Percentiles rank a stretch among this genome's conserved stretches.
These are phyloP conservation scores for Cladosporium sphaerospermum DNA, from an alignment of 2,329 filamentous ascomycete genomes.

Conservation along the genomic window DNA sequence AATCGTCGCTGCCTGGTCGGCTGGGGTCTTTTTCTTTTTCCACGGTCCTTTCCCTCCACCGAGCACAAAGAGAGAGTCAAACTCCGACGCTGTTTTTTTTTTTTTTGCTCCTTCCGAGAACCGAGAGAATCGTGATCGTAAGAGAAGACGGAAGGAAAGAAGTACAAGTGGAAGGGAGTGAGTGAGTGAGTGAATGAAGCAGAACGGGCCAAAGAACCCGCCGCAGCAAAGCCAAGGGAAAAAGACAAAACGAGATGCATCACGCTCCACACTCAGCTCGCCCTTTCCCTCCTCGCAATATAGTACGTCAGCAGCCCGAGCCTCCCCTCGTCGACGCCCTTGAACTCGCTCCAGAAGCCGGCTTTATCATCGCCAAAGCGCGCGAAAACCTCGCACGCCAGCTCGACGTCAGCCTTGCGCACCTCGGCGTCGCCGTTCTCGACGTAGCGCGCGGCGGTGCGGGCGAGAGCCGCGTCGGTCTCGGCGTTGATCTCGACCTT, in stretches of 20 bases:
- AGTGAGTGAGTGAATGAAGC: no score
- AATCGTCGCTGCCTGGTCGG: no score
- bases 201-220: no score
- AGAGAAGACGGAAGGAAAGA: not conserved
- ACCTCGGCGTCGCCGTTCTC: slow-evolving; percentile 28
- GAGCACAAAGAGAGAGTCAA: no score
- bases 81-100: not conserved
- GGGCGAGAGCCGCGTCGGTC: slow-evolving; percentile 16
- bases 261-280: not conserved
- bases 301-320: slow-evolving; percentile 77
- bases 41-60: no score
- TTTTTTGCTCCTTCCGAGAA: not conserved
- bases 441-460: slow-evolving; percentile 22
- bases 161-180: no score
- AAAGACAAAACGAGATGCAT: not conserved
- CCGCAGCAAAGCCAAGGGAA: not conserved
- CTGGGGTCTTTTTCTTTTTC: no score
- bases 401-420: slow-evolving; percentile 66
- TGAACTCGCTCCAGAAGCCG: slow-evolving; percentile 62
- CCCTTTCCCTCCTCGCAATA: slow-evolving; percentile 57
- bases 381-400: slow-evolving; percentile 67
- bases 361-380: slow-evolving; percentile 40
- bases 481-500: slow-evolving; percentile 12
- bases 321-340: slow-evolving; percentile 59
- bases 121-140: not conserved